Base-by-base conservation (phyloP, 192 early-diverging fungal species). In the Helicostylum pulchrum region DNA sequence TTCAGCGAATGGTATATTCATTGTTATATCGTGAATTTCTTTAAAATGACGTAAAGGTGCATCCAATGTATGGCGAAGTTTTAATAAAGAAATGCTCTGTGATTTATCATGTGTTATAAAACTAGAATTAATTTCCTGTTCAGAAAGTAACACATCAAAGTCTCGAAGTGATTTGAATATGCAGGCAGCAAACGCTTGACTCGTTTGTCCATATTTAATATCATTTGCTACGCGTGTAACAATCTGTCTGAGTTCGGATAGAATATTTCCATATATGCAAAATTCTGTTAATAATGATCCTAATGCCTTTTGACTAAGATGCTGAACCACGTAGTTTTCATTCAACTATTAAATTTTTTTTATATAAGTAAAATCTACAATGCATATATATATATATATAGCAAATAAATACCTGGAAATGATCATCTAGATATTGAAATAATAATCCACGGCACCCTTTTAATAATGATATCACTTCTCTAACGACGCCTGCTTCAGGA, bases 131-230 rank as follows among this genome's bases (percentile, higher is more conserved):
- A 39, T 47, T 64, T 79, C 74, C 10, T 76, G 21, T 9, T 53
- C 54, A 14, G 74, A 60, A 1, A 79, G 30, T 53, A 39, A 45
- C 15, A 36, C 30, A 26, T 77, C 67, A 47, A 79, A 76, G 6
- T 67, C 49, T 9, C 52, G 44, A 0, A 79, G 17, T 43, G 59
- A 47, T 9, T 55, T 57, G 8, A 50, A 14, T 7, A 79, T 39
- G 14, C 66, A 53, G 9, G 58, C 21, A 11, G 74, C 57, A 67
- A 79, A 79, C 4, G 77, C 74, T 44, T 79, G 77, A n/a, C 59
- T 56, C 0, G 77, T 79, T 56, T 73, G 70, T 10, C 77, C 77
- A 64, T 73, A 76, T n/a, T 55, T 21, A n/a, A 55, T 53, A 51
- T 50, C 44, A 17, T 47, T 66, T 14, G 26, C 30, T 12, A 62